These are phyloP conservation scores for Rhodotorula sp. DNA, from an alignment of 1,284 basidiomycete genomes.

Conservation along the genomic window DNA sequence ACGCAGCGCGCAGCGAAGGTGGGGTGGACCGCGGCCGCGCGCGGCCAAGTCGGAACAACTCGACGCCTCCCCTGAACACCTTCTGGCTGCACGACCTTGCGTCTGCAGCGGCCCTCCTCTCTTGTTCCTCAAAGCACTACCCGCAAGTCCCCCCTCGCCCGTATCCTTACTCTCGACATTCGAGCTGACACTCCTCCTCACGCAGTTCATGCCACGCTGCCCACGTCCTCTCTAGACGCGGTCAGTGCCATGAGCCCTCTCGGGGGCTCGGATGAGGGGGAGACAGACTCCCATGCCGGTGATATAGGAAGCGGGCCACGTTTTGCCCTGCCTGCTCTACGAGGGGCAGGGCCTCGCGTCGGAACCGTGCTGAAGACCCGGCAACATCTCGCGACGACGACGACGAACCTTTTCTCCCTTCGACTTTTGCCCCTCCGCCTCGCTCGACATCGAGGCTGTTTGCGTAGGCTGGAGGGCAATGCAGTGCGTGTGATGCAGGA, in stretches of 20 bases:
- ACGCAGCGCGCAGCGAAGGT: too few relatives aligned
- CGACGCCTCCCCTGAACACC: too few relatives aligned
- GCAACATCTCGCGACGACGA: constrained; percentile 7
- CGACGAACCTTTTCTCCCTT: neutral
- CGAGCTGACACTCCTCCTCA: neutral
- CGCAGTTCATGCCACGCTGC: constrained; percentile 37
- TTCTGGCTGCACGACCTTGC: too few relatives aligned
- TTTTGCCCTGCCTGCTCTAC: constrained; percentile 4
- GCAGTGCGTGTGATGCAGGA: neutral
- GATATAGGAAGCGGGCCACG: constrained; percentile 37
- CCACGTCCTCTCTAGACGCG: constrained; percentile 23
- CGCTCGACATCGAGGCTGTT: neutral
- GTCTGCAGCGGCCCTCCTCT: too few relatives aligned
- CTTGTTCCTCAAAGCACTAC: constrained; percentile 22
- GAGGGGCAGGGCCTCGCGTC: constrained; percentile 14
- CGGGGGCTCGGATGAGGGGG: constrained; percentile 16
- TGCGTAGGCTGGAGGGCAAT: neutral
- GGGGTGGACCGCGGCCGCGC: too few relatives aligned
- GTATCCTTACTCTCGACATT: neutral
- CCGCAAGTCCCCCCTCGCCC: neutral
- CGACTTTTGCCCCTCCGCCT: neutral
- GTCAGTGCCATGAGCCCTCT: constrained; percentile 31
- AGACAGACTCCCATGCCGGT: constrained; percentile 18
- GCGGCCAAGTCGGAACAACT: too few relatives aligned
- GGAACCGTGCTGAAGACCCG: constrained; percentile 30